Percentiles rank a stretch among this genome's conserved stretches.
These are phyloP conservation scores for Trichophyton schoenleinii DNA, from an alignment of 2,329 filamentous ascomycete species.

Conservation along the genomic window DNA sequence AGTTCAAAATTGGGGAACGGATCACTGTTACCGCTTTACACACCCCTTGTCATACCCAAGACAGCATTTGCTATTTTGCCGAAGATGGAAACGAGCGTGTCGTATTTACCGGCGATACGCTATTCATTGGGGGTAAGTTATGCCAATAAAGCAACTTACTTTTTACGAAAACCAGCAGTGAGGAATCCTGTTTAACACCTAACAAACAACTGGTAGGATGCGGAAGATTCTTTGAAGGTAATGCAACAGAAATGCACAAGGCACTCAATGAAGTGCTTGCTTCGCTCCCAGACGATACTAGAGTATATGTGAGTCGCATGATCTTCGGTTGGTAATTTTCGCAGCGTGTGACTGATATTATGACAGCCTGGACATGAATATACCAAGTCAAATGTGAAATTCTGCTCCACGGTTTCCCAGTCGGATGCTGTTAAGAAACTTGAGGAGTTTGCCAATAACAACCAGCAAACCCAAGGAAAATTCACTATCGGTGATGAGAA, in stretches of 20 bases:
- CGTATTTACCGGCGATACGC: slow-evolving; percentile 90
- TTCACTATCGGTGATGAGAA: slow-evolving; percentile 98
- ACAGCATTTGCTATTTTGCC: slow-evolving; percentile 92
- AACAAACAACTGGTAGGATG: slow-evolving; percentile 49
- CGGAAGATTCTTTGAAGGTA: slow-evolving; percentile 92
- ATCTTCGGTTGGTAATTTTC: background rate
- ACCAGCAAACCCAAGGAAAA: slow-evolving; percentile 82
- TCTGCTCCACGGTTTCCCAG: slow-evolving; percentile 62
- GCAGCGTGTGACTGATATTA: background rate
- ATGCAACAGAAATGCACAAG: slow-evolving; percentile 77
- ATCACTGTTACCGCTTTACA: slow-evolving; percentile 80
- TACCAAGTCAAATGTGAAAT: slow-evolving; percentile 92
- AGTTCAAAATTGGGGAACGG: slow-evolving; percentile 65
- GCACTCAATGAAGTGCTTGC: slow-evolving; percentile 79
- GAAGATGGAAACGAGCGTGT: slow-evolving; percentile 61
- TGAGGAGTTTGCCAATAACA: slow-evolving; percentile 60
- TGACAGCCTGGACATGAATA: slow-evolving; percentile 85
- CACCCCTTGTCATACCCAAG: slow-evolving; percentile 95
- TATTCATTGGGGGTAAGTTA: slow-evolving; percentile 73
- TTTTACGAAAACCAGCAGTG: background rate
- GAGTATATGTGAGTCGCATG: slow-evolving; percentile 59
- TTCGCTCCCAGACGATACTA: slow-evolving; percentile 73
- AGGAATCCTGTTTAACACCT: background rate
- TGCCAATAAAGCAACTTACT: background rate
- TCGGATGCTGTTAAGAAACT: slow-evolving; percentile 66